Base-by-base conservation (phyloP, 2,329 filamentous ascomycete genomes). In the Ophioceras dolichostomum region DNA sequence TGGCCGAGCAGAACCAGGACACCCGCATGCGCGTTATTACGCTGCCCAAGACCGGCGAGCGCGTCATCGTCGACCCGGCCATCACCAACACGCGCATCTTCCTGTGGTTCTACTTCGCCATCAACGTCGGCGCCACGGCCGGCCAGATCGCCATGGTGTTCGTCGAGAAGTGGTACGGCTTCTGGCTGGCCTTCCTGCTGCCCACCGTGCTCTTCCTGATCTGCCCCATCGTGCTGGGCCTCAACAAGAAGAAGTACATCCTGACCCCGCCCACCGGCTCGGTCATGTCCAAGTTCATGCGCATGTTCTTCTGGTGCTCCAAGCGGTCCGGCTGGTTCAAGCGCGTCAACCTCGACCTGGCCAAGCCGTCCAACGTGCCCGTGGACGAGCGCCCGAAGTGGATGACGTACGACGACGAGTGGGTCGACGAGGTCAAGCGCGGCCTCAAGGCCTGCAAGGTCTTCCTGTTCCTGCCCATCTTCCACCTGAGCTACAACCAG, bases 101-200 rank as follows among this genome's bases (percentile, higher is more conserved):
- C 59, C 65, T 81, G 44, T 80, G 76, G 57, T 68, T 67, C 45
- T 68, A 68, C 55, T 64, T 82, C 39, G 70, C 78, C 55, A 81
- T 84, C 60, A 85, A 85, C 49, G 56, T 81, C 18, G 82, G 83
- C 30, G 75, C 78, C 5, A 63, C 82, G 32, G 45, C 68, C 27
- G 77, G 71, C 10, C 76, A 78, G 54, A 64, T 81, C 40, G 64
- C 62, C 49, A 83, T 81, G 75, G 76, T 76, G 3, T 86, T 83
- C 49, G 74, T 75, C 1, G 81, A 85, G 57, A 75, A 81, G 47
- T 80, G 83, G 41, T 68, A 85, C 29, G 83, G 83, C 8, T 86
- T 83, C 59, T 87, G 74, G 71, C 67, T 84, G 14, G 69, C 79
- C 0, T 87, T 65, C 55, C 59, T 77, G 4, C 64, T 87, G 1